phyloP scores from a whole-genome alignment of 495 filamentous ascomycete species.

The Penicillium coffeae region DNA sequence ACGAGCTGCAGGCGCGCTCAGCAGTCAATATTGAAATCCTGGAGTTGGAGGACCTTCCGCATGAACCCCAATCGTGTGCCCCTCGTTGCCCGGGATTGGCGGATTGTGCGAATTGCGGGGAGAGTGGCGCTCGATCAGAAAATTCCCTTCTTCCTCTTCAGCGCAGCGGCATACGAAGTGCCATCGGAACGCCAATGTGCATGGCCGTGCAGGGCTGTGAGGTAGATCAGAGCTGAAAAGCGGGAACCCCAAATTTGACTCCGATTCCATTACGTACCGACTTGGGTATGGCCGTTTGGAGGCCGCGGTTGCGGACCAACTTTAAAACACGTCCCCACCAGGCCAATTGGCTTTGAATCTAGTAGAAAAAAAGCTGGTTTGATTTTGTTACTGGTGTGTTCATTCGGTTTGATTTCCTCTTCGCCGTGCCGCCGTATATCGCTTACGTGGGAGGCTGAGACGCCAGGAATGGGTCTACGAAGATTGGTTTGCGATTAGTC shows the following conservation, averaged over 20 bases:
- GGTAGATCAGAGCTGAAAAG: slow-evolving; percentile 22
- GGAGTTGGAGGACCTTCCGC: neutral
- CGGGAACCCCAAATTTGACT: slow-evolving; percentile 16
- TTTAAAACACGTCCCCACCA: slow-evolving; percentile 14
- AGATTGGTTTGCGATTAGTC: no score
- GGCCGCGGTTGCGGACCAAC: slow-evolving; percentile 10
- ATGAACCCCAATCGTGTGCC: slow-evolving; percentile 8
- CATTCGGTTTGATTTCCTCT: no score
- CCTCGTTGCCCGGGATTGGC: slow-evolving; percentile 5
- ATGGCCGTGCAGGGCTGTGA: no score
- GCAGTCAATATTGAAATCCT: neutral
- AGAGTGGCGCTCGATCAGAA: slow-evolving; percentile 14
- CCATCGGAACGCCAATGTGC: neutral
- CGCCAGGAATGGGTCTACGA: no score
- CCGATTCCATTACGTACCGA: slow-evolving; percentile 26
- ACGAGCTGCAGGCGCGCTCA: no score
- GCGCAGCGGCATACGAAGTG: neutral
- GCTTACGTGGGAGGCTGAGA: no score
- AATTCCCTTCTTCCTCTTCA: slow-evolving; percentile 5
- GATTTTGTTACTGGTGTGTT: no score
- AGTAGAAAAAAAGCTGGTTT: no score
- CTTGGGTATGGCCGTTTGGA: slow-evolving; percentile 11
- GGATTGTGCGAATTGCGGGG: slow-evolving; percentile 10
- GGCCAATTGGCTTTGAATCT: no score
- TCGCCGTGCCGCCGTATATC: no score